Conservation (phyloP, 2,329 filamentous ascomycete species). For the Rachicladosporium sp. region DNA sequence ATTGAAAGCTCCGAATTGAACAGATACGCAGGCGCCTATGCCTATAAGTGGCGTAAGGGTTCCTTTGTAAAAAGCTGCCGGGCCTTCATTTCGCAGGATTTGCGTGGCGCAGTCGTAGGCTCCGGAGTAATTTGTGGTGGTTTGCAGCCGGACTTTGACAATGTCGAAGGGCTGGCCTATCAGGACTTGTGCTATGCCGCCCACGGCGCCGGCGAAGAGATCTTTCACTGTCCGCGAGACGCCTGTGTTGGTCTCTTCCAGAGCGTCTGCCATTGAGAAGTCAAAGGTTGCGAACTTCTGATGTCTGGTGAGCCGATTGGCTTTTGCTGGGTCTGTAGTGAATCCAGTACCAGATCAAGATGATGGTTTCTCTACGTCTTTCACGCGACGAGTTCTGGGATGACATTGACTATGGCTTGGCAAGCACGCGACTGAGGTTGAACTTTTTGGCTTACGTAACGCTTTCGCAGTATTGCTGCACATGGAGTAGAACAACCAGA, state of each 20-base stretch:
- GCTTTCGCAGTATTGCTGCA: no score
- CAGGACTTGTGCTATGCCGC: constrained; percentile 86
- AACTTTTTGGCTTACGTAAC: no score
- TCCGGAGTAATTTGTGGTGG: constrained; percentile 65
- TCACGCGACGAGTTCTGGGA: no score
- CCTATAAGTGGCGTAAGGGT: constrained; percentile 88
- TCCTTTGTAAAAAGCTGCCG: constrained; percentile 93
- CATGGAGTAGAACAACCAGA: no score
- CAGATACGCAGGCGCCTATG: constrained; percentile 88
- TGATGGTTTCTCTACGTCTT: no score
- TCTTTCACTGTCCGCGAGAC: constrained; percentile 57
- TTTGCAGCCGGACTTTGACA: constrained; percentile 94
- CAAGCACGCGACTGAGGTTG: no score
- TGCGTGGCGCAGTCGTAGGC: constrained; percentile 69
- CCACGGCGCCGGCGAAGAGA: constrained; percentile 77
- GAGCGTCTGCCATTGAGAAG: constrained; percentile 26
- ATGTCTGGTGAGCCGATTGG: no score
- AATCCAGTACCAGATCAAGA: no score
- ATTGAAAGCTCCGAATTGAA: constrained; percentile 97
- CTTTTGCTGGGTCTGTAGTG: no score
- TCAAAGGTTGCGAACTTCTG: no score
- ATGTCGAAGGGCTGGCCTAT: constrained; percentile 77
- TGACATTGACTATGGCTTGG: no score
- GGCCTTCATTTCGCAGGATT: constrained; percentile 80
- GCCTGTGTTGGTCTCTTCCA: constrained; percentile 29